A percentile compares a stretch with the other conserved stretches of the same genome.
These are phyloP conservation scores for Inga laurina DNA, from an alignment of 306 rosid species.

Conservation along the genomic window DNA sequence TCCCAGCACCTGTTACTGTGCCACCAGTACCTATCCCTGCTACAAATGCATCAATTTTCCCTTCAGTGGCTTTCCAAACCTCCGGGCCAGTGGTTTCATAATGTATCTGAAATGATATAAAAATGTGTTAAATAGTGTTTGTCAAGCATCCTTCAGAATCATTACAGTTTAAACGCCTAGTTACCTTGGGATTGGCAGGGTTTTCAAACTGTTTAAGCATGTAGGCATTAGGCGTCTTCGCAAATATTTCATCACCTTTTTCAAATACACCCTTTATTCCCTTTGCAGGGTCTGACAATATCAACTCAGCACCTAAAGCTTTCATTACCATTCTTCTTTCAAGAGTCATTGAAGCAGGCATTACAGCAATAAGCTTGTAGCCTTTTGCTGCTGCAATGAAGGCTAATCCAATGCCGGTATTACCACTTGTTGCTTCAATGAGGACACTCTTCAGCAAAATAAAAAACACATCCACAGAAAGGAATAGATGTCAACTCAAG, in stretches of 20 bases:
- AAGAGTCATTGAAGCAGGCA: constrained; percentile 86
- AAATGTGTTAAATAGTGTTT: constrained; percentile 4
- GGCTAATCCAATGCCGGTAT: constrained; percentile 82
- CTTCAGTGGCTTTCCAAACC: constrained; percentile 76
- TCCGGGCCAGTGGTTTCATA: constrained; percentile 90
- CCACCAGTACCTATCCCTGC: constrained; percentile 88
- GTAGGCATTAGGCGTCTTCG: constrained; percentile 74
- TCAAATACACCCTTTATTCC: constrained; percentile 87
- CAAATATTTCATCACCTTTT: constrained; percentile 79
- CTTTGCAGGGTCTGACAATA: constrained; percentile 75
- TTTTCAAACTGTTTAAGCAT: constrained; percentile 85
- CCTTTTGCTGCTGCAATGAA: constrained; percentile 85
- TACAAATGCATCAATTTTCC: constrained; percentile 68
- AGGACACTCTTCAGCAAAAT: constrained; percentile 63
- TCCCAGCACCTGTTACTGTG: constrained; percentile 82
- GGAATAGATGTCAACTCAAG: constrained; percentile 32
- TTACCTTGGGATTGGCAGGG: constrained; percentile 88
- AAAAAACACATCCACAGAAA: constrained; percentile 17
- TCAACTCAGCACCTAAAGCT: constrained; percentile 82
- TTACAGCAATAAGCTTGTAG: constrained; percentile 69
- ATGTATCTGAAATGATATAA: constrained; percentile 52
- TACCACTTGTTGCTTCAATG: constrained; percentile 80
- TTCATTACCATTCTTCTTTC: constrained; percentile 76
- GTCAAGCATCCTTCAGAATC: constrained; percentile 14
- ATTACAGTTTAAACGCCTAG: constrained; percentile 13